Evolutionary conservation across 208 protist genomes (phyloP).

Genomic region (Crithidia sp.): DNA sequence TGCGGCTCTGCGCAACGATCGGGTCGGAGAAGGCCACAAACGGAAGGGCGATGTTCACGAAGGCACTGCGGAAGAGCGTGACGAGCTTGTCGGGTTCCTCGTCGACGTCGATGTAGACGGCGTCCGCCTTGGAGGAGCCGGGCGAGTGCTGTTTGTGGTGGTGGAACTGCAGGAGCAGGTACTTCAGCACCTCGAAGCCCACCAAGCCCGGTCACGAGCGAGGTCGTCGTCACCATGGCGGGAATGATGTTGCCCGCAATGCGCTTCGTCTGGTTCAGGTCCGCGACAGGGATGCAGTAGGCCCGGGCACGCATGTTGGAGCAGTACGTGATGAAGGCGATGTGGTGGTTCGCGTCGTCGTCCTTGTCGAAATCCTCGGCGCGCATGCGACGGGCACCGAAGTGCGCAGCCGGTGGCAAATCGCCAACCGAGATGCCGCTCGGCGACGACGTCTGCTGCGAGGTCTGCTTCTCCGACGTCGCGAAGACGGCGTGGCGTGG

Average conservation of each 20-base stretch:
- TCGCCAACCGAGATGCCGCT: conserved; percentile 50
- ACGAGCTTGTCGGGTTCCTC: conserved; percentile 61
- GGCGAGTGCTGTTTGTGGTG: conserved; percentile 22
- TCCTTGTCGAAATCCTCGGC: conserved; percentile 95
- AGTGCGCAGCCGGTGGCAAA: conserved; percentile 48
- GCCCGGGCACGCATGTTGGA: conserved; percentile 94
- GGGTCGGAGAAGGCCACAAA: conserved; percentile 97
- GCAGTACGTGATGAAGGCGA: conserved; percentile 93
- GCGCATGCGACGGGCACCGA: conserved; percentile 52
- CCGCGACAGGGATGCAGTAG: conserved; percentile 91
- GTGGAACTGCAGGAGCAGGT: conserved; percentile 75
- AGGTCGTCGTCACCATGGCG: conserved; percentile 99
- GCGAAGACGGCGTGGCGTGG: conserved; percentile 73
- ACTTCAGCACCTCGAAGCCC: conserved; percentile 97
- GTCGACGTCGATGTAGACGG: conserved; percentile 29
- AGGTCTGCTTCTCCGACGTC: conserved; percentile 79
- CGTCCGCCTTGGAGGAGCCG: neutral
- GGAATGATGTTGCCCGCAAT: conserved; percentile 99
- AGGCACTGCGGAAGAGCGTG: conserved; percentile 93
- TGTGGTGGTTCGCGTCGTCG: conserved; percentile 92
- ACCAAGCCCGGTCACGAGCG: conserved; percentile 98
- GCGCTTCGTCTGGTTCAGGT: conserved; percentile 80
- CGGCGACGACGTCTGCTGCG: conserved; percentile 29
- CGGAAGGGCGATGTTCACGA: conserved; percentile 98
- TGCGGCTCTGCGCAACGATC: conserved; percentile 54